Percentiles rank a stretch among this genome's conserved stretches.
phyloP scores from a whole-genome alignment of 805 yeast species.

The Diddensiella caesifluorescens region DNA sequence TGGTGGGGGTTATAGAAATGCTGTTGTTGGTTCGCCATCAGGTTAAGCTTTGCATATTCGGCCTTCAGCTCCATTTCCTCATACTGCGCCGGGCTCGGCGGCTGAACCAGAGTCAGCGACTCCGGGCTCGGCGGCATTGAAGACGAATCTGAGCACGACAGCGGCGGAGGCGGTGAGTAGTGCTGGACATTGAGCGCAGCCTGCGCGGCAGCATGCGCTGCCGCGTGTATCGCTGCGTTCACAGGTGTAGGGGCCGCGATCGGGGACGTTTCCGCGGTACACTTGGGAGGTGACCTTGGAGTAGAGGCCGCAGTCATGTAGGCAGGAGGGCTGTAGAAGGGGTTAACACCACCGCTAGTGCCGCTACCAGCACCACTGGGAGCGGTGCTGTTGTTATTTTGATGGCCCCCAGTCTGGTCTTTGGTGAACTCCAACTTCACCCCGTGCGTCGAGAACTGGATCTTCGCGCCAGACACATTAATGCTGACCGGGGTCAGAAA shows the following conservation, averaged over 20 bases:
- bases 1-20: not conserved
- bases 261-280: too few species aligned
- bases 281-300: not conserved
- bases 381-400: not conserved
- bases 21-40: not conserved
- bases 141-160: slow-evolving; percentile 11
- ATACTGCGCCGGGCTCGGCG: slow-evolving; percentile 4
- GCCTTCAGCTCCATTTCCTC: slow-evolving; percentile 4
- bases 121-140: slow-evolving; percentile 17
- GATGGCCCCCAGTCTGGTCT: not conserved
- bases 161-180: slow-evolving; percentile 16
- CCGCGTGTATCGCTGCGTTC: slow-evolving; percentile 13
- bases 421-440: slow-evolving; percentile 20
- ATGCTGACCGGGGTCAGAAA: slow-evolving; percentile 18
- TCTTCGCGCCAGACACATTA: slow-evolving; percentile 7
- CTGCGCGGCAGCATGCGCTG: slow-evolving; percentile 18
- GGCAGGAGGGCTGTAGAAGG: slow-evolving; percentile 32
- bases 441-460: slow-evolving; percentile 7
- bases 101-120: slow-evolving; percentile 5
- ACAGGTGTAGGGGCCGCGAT: not conserved
- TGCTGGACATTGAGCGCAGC: slow-evolving; percentile 18
- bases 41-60: not conserved
- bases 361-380: slow-evolving; percentile 5
- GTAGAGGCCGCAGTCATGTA: slow-evolving; percentile 14
- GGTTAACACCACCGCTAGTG: slow-evolving; percentile 28